Evolutionary conservation across 208 protist species (phyloP), one percentile per base, ranked within the genome.

Genomic region (Trypanosoma mega): DNA sequence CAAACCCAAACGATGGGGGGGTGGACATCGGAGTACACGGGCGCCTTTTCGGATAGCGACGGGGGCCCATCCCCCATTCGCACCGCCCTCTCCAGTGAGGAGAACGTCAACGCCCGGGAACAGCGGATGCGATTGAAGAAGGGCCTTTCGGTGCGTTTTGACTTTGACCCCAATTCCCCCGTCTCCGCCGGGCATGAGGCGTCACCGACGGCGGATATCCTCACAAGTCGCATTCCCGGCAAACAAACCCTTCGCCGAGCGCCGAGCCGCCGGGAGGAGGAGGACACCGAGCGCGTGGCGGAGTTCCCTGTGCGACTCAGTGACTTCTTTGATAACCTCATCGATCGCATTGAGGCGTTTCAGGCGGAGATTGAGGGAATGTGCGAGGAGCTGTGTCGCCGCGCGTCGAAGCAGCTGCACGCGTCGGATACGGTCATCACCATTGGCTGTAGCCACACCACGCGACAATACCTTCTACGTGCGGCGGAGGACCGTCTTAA

Each of bases 371-470:
- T 94, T 31, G 82, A 87, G 55, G 72, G 64, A 11, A 92, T 94
- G 83, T 78, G 63, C 21, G 76, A 85, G 33, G 80, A 89, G 46
- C 72, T 94, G 21, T 91, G 87, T 57, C 44, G 56, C 1, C 76
- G 85, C 12, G 82, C 84, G 16, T 29, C 64, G 36, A 71, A 75
- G 57, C 87, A 94, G 69, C 57, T 94, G 52, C 81, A 94, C 68
- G 23, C 67, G 6, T 80, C 76, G 0, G 87, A 94, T 53, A 87
- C 79, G 7, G 76, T 94, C 44, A 78, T 94, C 36, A 92, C 82
- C 18, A 68, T 90, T 23, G 84, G 87, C 18, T 85, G 77, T 78
- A 90, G 73, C 47, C 43, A 94, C 72, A 87, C 87, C 6, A 87
- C 76, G 3, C 72, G 58, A 8, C 70, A 67, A 31, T 93, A 86